Conservation (phyloP, 2,329 filamentous ascomycete genomes). For the Rhynchosporium secalis region DNA sequence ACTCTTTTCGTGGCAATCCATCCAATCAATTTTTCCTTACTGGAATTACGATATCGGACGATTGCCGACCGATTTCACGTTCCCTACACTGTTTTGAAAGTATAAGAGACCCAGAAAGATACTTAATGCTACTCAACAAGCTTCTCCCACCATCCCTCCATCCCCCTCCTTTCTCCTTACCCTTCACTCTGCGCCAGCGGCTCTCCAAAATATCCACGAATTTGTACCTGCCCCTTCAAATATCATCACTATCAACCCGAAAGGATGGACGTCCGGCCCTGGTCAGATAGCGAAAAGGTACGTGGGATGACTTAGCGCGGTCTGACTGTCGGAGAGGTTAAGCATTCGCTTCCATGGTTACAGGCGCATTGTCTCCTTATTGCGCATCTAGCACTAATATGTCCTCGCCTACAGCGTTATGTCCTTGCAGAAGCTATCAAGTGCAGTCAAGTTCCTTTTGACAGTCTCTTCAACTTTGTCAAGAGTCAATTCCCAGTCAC, state of each 20-base stretch:
- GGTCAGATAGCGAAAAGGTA: slow-evolving; percentile 40
- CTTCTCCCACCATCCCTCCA: slow-evolving; percentile 24
- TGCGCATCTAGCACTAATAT: slow-evolving; percentile 33
- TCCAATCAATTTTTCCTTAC: slow-evolving; percentile 6
- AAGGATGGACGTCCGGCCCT: slow-evolving; percentile 34
- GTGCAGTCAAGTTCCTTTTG: slow-evolving; percentile 45
- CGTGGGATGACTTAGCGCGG: slow-evolving; percentile 21
- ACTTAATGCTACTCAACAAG: slow-evolving; percentile 36
- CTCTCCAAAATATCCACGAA: slow-evolving; percentile 11
- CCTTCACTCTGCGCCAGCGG: slow-evolving; percentile 21
- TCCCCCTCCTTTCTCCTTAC: slow-evolving; percentile 21
- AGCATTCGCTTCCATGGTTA: slow-evolving; percentile 24
- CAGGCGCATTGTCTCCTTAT: slow-evolving; percentile 24
- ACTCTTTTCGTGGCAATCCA: slow-evolving; percentile 26
- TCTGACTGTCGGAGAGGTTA: not conserved
- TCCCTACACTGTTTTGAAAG: slow-evolving; percentile 24
- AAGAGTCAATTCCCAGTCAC: slow-evolving; percentile 46
- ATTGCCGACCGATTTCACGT: slow-evolving; percentile 19
- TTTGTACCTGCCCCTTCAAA: slow-evolving; percentile 3
- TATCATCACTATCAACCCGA: slow-evolving; percentile 2
- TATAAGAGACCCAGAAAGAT: slow-evolving; percentile 24
- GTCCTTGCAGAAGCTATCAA: slow-evolving; percentile 55
- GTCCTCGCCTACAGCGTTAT: slow-evolving; percentile 38
- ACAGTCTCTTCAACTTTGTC: slow-evolving; percentile 46
- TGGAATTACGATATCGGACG: not conserved